Evolutionary conservation across 192 early-diverging fungal species (phyloP), one percentile per base, ranked within the genome.

Genomic region (Phycomyces nitens): DNA sequence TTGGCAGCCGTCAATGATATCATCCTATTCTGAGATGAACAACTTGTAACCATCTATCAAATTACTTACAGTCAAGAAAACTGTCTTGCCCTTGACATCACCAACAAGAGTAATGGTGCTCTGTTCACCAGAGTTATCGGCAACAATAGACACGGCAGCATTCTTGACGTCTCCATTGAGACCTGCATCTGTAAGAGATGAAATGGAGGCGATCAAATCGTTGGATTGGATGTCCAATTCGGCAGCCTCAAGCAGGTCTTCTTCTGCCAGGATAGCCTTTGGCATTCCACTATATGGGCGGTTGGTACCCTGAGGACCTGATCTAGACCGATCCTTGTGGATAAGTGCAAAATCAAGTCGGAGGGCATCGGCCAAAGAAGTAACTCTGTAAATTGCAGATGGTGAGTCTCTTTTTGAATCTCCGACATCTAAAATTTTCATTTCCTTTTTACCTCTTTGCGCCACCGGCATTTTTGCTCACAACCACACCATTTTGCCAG

Each of bases 391-490:
- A n/a, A 27, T 1, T 20, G 21, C 23, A 15, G 11, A 20, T 40
- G 11, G 15, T 1, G 6, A 41, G 12, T 43, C 8, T 23, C 43
- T 15, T 41, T 23, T 23, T 20, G 18, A 43, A 20, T 14, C 15
- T 44, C 15, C 24, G n/a, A 40, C 21, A 43, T 53, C 16, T 41
- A 53, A 29, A 39, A n/a, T 12, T 15, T n/a, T 52, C 24, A 39
- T 22, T 18, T 24, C 18, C 47, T 29, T 20, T 52, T 58, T 76
- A 93, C 84, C 94, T 84, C 74, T 99, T 99, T 62, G 96, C 95
- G 39, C 96, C 96, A 53, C 95, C 95, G 26, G 95, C 96, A 81
- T 98, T 94, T 23, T 93, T 93, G n/a, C 90, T 94, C 42, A 97
- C 95, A 72, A 99, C 93, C n/a, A 99, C 89, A 55, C 84, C 89